Evolutionary conservation across 2,329 filamentous ascomycete species (phyloP).

Genomic region (Alternaria novae-zelandiae): DNA sequence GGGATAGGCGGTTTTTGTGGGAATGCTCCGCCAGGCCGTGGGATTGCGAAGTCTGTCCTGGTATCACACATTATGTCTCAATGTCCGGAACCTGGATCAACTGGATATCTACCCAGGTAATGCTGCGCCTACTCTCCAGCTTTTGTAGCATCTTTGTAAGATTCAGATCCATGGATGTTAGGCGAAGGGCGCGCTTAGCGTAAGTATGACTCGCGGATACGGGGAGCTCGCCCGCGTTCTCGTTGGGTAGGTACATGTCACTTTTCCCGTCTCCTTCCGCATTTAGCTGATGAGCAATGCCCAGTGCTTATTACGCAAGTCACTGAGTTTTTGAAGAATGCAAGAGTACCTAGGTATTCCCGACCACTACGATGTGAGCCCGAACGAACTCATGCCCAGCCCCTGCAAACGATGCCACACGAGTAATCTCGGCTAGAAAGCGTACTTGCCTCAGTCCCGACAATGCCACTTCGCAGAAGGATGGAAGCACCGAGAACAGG

Average conservation of each 20-base stretch:
- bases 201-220: neutral
- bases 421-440: neutral
- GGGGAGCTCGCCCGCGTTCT: neutral
- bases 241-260: neutral
- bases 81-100: neutral
- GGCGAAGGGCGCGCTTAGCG: neutral
- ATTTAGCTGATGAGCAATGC: neutral
- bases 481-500: neutral
- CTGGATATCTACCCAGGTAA: neutral
- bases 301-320: neutral
- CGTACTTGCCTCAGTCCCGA: neutral
- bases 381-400: neutral
- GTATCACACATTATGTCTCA: neutral
- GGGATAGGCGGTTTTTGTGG: slow-evolving; percentile 32
- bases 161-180: neutral
- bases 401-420: neutral
- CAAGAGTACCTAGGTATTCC: neutral
- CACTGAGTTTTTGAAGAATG: neutral
- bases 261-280: neutral
- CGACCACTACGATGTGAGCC: neutral
- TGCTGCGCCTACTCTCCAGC: neutral
- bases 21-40: slow-evolving; percentile 28
- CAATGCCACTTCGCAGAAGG: neutral
- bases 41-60: slow-evolving; percentile 21
- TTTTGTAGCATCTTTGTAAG: neutral